Evolutionary conservation across 2,329 filamentous ascomycete genomes (phyloP).

Genomic region (Coniella lustricola): DNA sequence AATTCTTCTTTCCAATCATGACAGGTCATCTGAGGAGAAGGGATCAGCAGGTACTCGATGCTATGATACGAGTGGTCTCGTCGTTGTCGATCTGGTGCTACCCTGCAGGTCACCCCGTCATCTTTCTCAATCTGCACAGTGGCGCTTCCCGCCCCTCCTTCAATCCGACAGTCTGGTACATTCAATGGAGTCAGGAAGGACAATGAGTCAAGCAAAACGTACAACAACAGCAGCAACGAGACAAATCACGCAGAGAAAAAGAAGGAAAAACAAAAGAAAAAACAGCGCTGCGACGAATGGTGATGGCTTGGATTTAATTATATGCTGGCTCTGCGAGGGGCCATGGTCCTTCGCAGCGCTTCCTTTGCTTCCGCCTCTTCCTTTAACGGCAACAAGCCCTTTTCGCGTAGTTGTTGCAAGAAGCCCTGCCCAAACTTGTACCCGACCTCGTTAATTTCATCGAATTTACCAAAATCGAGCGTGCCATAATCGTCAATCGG

Average conservation of each 20-base stretch:
- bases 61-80: neutral
- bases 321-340: slow-evolving; percentile 71
- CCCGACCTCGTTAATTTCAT: slow-evolving; percentile 89
- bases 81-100: neutral
- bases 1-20: too few relatives aligned
- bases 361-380: slow-evolving; percentile 73
- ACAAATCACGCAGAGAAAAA: too few relatives aligned
- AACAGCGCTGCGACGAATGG: too few relatives aligned
- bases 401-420: slow-evolving; percentile 65
- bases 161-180: too few relatives aligned
- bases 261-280: too few relatives aligned
- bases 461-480: slow-evolving; percentile 93
- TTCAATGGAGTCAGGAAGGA: too few relatives aligned
- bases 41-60: neutral
- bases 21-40: too few relatives aligned
- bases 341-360: slow-evolving; percentile 69
- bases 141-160: too few relatives aligned
- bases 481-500: slow-evolving; percentile 92
- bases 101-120: neutral
- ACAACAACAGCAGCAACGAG: too few relatives aligned
- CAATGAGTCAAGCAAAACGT: too few relatives aligned
- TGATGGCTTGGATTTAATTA: too few relatives aligned
- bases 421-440: slow-evolving; percentile 81
- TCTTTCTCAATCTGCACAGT: neutral
- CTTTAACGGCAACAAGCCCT: slow-evolving; percentile 65